These are phyloP conservation scores for Geosmithia morbida DNA, from an alignment of 2,329 filamentous ascomycete genomes.

Conservation along the genomic window DNA sequence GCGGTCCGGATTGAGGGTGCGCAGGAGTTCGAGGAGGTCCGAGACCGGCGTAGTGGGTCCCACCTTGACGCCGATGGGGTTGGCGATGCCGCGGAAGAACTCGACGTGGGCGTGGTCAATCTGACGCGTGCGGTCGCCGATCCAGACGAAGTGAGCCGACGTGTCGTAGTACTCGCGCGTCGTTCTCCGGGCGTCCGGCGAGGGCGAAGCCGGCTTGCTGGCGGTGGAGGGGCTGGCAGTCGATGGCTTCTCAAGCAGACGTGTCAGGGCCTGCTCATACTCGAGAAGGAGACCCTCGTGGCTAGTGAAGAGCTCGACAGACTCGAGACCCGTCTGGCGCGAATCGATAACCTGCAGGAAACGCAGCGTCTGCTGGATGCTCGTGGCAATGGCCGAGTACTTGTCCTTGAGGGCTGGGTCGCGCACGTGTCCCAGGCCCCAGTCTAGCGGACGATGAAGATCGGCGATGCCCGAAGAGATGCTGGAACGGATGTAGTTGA, in stretches of 20 bases:
- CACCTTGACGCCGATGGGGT: slow-evolving; percentile 93
- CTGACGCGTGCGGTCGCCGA: slow-evolving; percentile 90
- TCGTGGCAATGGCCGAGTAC: slow-evolving; percentile 72
- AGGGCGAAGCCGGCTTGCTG: slow-evolving; percentile 13
- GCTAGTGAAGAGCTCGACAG: slow-evolving; percentile 87
- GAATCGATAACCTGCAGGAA: slow-evolving; percentile 94
- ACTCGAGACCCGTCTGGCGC: slow-evolving; percentile 69
- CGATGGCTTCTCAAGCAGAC: slow-evolving; percentile 57
- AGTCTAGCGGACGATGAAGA: slow-evolving; percentile 84
- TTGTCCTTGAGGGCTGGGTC: slow-evolving; percentile 72
- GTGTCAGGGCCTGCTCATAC: slow-evolving; percentile 81
- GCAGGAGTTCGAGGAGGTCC: slow-evolving; percentile 67
- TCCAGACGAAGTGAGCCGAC: slow-evolving; percentile 95
- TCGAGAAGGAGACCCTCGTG: slow-evolving; percentile 90
- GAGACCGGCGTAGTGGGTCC: slow-evolving; percentile 67
- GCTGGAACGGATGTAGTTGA: slow-evolving; percentile 83
- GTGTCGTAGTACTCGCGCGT: slow-evolving; percentile 75
- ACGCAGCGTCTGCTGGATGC: slow-evolving; percentile 78
- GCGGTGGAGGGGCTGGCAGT: slow-evolving; percentile 17
- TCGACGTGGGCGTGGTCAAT: slow-evolving; percentile 89
- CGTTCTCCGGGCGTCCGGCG: slow-evolving; percentile 4
- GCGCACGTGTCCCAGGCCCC: slow-evolving; percentile 82
- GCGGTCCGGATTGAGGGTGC: slow-evolving; percentile 67
- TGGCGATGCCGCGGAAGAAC: slow-evolving; percentile 91
- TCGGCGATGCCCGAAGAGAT: slow-evolving; percentile 84